These are phyloP conservation scores for Spirogloea muscicola DNA, from an alignment of 139 green algal species.

Conservation along the genomic window DNA sequence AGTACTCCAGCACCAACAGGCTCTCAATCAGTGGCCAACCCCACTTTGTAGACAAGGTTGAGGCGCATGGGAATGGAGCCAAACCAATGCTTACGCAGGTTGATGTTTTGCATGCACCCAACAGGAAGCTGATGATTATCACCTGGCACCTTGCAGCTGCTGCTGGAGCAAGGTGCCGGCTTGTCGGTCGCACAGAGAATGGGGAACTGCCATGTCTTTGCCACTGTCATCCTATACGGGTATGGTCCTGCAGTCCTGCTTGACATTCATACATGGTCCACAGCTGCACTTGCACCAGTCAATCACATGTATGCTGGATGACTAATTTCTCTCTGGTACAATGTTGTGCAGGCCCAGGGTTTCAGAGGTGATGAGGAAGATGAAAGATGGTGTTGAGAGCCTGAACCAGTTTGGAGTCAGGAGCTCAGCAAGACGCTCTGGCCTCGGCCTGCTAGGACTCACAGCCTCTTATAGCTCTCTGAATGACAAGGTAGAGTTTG, in stretches of 20 bases:
- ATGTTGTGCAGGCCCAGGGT: not conserved
- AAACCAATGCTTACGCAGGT: not conserved
- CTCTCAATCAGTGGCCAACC: constrained; percentile 1
- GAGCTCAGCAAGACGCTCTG: no score
- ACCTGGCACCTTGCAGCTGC: not conserved
- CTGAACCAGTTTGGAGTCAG: not conserved
- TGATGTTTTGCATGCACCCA: not conserved
- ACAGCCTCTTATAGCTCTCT: no score
- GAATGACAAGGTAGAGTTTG: no score
- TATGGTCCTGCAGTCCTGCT: no score
- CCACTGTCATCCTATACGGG: constrained; percentile 3
- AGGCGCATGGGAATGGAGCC: not conserved
- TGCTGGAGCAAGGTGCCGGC: not conserved
- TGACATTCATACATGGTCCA: no score
- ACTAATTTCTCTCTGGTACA: not conserved
- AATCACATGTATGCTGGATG: not conserved
- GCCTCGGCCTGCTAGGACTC: no score
- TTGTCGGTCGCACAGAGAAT: constrained; percentile 12
- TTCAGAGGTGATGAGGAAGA: not conserved
- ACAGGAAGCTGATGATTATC: not conserved
- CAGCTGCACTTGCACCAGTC: no score
- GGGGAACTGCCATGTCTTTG: constrained; percentile 3
- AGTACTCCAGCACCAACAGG: constrained; percentile 33
- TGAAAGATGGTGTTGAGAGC: not conserved
- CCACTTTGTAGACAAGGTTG: not conserved